phyloP scores from a whole-genome alignment of 495 filamentous ascomycete genomes.

The Penicillium parvum region DNA sequence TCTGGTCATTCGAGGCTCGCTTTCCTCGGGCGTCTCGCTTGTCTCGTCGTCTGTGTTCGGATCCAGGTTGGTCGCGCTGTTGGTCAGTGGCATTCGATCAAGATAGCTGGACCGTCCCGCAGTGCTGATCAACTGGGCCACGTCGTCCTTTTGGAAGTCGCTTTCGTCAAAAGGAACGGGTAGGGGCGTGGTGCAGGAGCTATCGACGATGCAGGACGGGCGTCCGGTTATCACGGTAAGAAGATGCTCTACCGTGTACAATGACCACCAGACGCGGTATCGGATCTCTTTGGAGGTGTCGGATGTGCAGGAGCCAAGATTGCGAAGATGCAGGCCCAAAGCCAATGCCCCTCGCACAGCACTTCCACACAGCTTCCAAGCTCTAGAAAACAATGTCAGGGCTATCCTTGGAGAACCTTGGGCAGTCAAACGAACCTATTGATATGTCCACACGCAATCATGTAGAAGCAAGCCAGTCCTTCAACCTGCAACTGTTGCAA shows the following conservation, averaged over 20 bases:
- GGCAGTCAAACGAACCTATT: conserved; percentile 47
- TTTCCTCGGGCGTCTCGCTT: conserved; percentile 16
- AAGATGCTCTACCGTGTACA: conserved; percentile 54
- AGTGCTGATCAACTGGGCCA: conserved; percentile 28
- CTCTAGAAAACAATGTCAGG: conserved; percentile 31
- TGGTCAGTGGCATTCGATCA: conserved; percentile 19
- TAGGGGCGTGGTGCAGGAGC: conserved; percentile 51
- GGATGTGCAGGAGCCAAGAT: conserved; percentile 43
- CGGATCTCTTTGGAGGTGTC: conserved; percentile 53
- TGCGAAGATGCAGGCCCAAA: conserved; percentile 59
- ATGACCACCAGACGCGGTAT: conserved; percentile 58
- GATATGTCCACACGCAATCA: conserved; percentile 53
- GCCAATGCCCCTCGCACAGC: conserved; percentile 53
- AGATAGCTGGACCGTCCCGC: conserved; percentile 18
- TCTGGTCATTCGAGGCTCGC: conserved; percentile 16
- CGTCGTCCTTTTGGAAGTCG: conserved; percentile 37
- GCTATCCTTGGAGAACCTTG: neutral
- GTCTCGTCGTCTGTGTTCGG: conserved; percentile 22
- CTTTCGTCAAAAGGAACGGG: conserved; percentile 51
- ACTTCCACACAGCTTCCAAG: conserved; percentile 57
- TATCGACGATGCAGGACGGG: conserved; percentile 52
- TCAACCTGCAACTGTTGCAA: conserved; percentile 56
- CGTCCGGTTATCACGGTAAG: conserved; percentile 58
- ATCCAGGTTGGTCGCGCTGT: conserved; percentile 20
- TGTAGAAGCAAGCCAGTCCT: conserved; percentile 56